These are phyloP conservation scores for Petunia hybrid DNA, from an alignment of 305 asterid species.

Conservation along the genomic window DNA sequence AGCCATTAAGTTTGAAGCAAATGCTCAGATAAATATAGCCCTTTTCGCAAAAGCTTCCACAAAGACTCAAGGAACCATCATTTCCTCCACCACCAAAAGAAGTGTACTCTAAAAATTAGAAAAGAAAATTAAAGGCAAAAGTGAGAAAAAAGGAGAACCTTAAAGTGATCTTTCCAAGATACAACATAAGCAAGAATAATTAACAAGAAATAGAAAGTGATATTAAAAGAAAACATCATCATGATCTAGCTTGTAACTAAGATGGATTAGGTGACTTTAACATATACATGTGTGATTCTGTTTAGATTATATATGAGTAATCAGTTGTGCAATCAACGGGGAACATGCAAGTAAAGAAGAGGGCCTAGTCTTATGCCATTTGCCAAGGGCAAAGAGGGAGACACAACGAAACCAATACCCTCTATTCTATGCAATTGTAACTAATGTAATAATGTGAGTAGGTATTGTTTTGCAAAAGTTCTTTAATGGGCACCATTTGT, in stretches of 20 bases:
- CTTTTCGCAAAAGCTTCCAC: slow-evolving; percentile 8
- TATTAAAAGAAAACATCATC: not conserved
- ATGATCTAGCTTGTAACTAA: not conserved
- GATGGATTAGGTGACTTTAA: no score
- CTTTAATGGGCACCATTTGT: no score
- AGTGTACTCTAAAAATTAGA: not conserved
- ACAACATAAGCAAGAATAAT: not conserved
- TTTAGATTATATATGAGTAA: slow-evolving; percentile 12
- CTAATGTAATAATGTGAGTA: not conserved
- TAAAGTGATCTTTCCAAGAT: not conserved
- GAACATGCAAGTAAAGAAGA: slow-evolving; percentile 12
- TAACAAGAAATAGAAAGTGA: not conserved
- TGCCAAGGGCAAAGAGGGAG: slow-evolving; percentile 20
- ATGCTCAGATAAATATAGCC: not conserved
- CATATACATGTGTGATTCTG: not conserved
- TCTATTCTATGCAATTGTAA: slow-evolving; percentile 1
- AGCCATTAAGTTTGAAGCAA: not conserved
- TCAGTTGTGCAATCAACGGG: not conserved
- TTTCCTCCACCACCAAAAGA: slow-evolving; percentile 10
- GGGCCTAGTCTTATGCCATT: slow-evolving; percentile 2
- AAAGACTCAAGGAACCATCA: slow-evolving; percentile 17
- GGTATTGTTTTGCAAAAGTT: not conserved
- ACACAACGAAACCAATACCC: slow-evolving; percentile 13
- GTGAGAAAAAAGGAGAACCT: not conserved
- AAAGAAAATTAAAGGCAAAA: not conserved